Evolutionary conservation across 1,284 basidiomycete genomes (phyloP), one percentile per base, ranked within the genome.

Genomic region (Baeospora myosura): DNA sequence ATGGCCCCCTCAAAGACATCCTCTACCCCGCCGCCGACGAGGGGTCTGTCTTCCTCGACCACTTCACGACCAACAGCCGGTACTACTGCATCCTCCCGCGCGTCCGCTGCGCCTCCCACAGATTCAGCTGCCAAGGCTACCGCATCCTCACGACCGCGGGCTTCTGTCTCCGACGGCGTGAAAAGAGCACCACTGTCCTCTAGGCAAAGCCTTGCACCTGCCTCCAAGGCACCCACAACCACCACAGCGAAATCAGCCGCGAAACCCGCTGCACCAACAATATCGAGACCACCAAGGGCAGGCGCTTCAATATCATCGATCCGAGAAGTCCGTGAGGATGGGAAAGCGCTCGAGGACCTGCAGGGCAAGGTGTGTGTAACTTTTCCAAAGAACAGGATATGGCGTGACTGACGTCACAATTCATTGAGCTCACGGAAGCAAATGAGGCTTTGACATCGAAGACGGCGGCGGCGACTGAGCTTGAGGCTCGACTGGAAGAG

Each of bases 241-340:
- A 49, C 56, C 36, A 20, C 57, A 17, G 20, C 57, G 20, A 44
- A 51, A 26, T 48, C 59, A 23, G 41, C 58, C 12, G 49, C 61
- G 14, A 62, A 63, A 29, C 55, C 52, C 41, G 52, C 50, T 16
- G n/a, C n/a, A n/a, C 30, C 52, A 16, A 43, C 54, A 28, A 49
- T 57, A 7, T 49, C 58, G 16, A 68, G 64, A 41, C 49, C 67
- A 18, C 55, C 68, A 33, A 68, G 75, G 25, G 60, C 72, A 17
- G 53, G 72, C 20, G 64, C 68, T 11, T 86, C 84, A 3, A 76
- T 87, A 38, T 72, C 81, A 10, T 83, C 84, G 3, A 77, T 87
- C 45, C 73, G 67, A 45, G 85, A 85, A 52, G 65, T 81, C 8
- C 75, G 72, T 49, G 80, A 78, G 49, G 78, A 79, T 49, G 64